phyloP scores from a whole-genome alignment of 2,329 filamentous ascomycete genomes.

The Escovopsis sp. region DNA sequence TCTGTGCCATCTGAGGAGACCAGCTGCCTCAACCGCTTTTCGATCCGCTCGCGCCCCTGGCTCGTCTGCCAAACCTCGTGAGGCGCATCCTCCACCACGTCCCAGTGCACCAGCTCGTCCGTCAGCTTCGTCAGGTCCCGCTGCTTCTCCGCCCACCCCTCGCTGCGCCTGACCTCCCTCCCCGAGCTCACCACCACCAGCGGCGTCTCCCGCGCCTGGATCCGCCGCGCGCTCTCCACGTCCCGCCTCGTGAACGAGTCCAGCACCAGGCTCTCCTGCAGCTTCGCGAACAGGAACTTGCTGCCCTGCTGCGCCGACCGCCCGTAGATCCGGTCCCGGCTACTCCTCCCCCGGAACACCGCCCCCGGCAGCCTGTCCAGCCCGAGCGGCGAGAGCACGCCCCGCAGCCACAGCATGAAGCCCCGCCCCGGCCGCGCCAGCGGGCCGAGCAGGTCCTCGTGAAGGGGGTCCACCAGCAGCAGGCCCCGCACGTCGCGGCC shows the following conservation, averaged over 20 bases:
- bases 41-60: constrained; percentile 59
- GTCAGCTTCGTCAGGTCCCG: constrained; percentile 70
- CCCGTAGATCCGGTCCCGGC: constrained; percentile 76
- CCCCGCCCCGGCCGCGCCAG: constrained; percentile 55
- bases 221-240: constrained; percentile 59
- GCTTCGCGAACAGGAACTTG: constrained; percentile 74
- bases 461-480: constrained; percentile 73
- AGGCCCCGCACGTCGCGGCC: constrained; percentile 59
- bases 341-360: constrained; percentile 63
- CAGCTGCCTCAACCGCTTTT: constrained; percentile 60
- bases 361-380: constrained; percentile 67
- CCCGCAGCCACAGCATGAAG: constrained; percentile 74
- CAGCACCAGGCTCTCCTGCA: constrained; percentile 87
- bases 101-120: constrained; percentile 65
- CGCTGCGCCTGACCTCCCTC: constrained; percentile 46
- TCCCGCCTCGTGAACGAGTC: constrained; percentile 73
- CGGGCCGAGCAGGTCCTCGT: constrained; percentile 66
- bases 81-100: constrained; percentile 70
- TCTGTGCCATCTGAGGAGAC: constrained; percentile 24
- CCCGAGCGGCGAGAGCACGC: constrained; percentile 74
- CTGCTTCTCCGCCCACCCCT: constrained; percentile 71
- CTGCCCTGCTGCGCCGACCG: constrained; percentile 61
- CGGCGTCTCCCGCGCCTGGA: constrained; percentile 62
- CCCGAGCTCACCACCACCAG: constrained; percentile 75
- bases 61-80: constrained; percentile 72